Evolutionary conservation across 768 basidiomycete species (phyloP), one percentile per base, ranked within the genome.

Genomic region (Lentinus brumalis): DNA sequence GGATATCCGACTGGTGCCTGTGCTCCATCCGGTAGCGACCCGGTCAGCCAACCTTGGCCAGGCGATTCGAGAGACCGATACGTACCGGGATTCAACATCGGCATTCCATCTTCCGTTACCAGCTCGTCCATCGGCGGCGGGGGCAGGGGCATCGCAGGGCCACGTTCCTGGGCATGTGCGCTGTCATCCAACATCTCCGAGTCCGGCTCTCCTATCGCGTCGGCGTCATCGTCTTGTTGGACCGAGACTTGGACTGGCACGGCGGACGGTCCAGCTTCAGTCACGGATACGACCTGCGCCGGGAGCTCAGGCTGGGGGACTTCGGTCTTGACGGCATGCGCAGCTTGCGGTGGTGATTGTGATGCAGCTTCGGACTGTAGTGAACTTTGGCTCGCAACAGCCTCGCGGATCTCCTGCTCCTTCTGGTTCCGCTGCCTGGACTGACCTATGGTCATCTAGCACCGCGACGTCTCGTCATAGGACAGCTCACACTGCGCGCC

Each of bases 81-180:
- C 46, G 49, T 49, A 87, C 86, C 85, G 74, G 86, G 84, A 71
- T 86, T 85, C 64, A 88, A 72, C 84, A 88, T 88, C 5, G 85
- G 81, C 66, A 83, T 84, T 9, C 83, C 85, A 67, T 87, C 86
- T 67, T 86, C 85, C 2, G 83, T 86, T 15, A 86, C 74, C 64
- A 86, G 81, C 62, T 82, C 78, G 60, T 83, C 83, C 79, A 35
- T 35, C 11, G 35, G 11, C 35, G 35, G 35, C 11, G 21, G 21
- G 21, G 35, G 35, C 35, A 81, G 79, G 15, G 78, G 76, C 44
- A 75, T 77, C 12, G 80, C 75, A 35, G 74, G 75, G 21, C 7
- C 15, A 12, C 7, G 31, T 31, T 8, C 50, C 56, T 9, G 67
- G 50, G 57, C 12, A 26, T 26, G 16, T 26, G 18, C 52, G 38